These are phyloP conservation scores for Phoenix dactylifera DNA, from an alignment of 176 grass and related monocot genomes.

Conservation along the genomic window DNA sequence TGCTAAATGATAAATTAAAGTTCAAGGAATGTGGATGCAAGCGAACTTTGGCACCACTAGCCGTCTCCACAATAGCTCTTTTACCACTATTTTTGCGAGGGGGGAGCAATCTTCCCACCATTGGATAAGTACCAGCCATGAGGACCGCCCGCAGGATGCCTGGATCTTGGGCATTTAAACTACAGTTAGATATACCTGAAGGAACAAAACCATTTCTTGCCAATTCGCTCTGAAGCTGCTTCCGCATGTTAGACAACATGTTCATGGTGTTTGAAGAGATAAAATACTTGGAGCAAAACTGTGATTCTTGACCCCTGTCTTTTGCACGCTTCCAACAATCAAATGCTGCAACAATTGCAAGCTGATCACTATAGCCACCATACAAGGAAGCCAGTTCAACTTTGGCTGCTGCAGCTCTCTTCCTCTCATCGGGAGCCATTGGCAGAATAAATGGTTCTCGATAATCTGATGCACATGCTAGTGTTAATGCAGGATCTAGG, in stretches of 20 bases:
- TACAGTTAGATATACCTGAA: constrained; percentile 58
- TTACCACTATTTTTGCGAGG: constrained; percentile 32
- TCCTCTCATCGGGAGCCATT: constrained; percentile 53
- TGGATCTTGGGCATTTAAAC: constrained; percentile 79
- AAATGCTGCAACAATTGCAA: constrained; percentile 80
- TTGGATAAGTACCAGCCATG: constrained; percentile 70
- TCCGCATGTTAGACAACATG: constrained; percentile 82
- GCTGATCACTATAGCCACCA: constrained; percentile 87
- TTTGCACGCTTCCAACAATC: constrained; percentile 82
- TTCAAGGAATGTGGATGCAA: constrained; percentile 77
- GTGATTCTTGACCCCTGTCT: constrained; percentile 60
- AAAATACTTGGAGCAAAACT: constrained; percentile 79
- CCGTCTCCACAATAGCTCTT: constrained; percentile 51
- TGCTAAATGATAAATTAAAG: constrained; percentile 44
- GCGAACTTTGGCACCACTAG: constrained; percentile 77
- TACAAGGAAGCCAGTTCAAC: constrained; percentile 84
- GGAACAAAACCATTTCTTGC: constrained; percentile 77
- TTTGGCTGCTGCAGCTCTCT: constrained; percentile 47
- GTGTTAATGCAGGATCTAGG: constrained; percentile 81
- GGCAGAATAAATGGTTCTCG: constrained; percentile 77
- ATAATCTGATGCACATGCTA: constrained; percentile 76
- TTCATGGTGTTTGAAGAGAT: constrained; percentile 69
- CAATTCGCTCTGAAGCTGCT: constrained; percentile 72
- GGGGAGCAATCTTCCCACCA: constrained; percentile 74
- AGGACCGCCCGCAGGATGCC: constrained; percentile 90